Percentiles rank a stretch among this genome's conserved stretches.
These are phyloP conservation scores for Colletotrichum chlorophyti DNA, from an alignment of 2,329 filamentous ascomycete genomes.

Conservation along the genomic window DNA sequence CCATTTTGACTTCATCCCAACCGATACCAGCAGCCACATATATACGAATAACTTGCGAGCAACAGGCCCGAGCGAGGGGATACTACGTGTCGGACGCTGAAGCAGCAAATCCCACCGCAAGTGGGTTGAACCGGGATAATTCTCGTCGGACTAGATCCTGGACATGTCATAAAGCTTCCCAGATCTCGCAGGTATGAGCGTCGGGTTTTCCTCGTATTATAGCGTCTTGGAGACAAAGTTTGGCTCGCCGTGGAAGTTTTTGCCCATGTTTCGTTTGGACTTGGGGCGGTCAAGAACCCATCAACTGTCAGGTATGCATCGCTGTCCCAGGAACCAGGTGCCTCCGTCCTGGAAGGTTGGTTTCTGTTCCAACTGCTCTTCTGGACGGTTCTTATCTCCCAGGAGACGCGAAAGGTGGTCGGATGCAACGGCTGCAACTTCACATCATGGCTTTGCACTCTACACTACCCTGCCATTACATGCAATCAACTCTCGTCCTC, in stretches of 20 bases:
- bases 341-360: neutral
- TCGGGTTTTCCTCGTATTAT: slow-evolving; percentile 1
- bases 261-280: slow-evolving; percentile 27
- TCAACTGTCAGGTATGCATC: too few species aligned
- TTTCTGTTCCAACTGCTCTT: neutral
- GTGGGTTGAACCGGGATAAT: slow-evolving; percentile 9
- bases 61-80: neutral
- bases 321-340: too few species aligned
- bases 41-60: neutral
- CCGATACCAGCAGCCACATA: too few species aligned
- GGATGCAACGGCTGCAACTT: too few species aligned
- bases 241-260: slow-evolving; percentile 14
- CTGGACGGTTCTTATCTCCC: too few species aligned
- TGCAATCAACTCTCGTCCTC: too few species aligned
- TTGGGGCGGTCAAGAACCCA: neutral
- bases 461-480: too few species aligned
- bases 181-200: neutral
- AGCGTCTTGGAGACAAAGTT: slow-evolving; percentile 6
- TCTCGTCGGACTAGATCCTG: too few species aligned
- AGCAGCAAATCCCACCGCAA: neutral
- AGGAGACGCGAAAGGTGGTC: too few species aligned
- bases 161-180: too few species aligned
- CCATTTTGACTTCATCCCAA: too few species aligned
- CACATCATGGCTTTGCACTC: too few species aligned
- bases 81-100: neutral